A percentile compares a stretch with the other conserved stretches of the same genome.
These are phyloP conservation scores for Corrigiola litoralis DNA, from an alignment of 179 eudicot species.

Conservation along the genomic window DNA sequence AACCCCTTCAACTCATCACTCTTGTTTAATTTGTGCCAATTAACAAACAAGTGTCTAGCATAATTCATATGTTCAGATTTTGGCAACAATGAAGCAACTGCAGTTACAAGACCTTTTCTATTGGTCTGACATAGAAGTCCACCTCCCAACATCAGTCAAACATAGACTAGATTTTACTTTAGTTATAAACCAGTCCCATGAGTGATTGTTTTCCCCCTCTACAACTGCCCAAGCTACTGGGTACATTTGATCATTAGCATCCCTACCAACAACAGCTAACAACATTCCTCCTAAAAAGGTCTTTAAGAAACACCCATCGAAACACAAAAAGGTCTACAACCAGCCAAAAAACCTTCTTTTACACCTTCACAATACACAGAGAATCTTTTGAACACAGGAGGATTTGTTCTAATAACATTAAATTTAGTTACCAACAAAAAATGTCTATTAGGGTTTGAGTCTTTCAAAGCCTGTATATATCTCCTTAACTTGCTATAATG, in stretches of 20 bases:
- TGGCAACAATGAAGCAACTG: neutral
- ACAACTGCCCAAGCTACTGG: neutral
- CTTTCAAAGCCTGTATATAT: neutral
- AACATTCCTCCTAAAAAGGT: too few relatives aligned
- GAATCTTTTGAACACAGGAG: too few relatives aligned
- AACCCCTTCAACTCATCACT: too few relatives aligned
- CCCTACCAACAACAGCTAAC: too few relatives aligned
- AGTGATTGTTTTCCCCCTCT: neutral
- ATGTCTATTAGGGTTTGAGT: too few relatives aligned
- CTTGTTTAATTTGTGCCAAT: too few relatives aligned
- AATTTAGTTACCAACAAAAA: too few relatives aligned
- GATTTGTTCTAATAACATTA: too few relatives aligned
- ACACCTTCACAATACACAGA: too few relatives aligned
- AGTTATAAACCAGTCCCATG: neutral
- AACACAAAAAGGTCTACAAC: neutral
- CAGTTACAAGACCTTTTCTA: neutral
- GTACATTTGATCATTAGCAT: too few relatives aligned
- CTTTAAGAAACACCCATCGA: neutral
- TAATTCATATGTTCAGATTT: neutral
- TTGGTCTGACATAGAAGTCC: neutral
- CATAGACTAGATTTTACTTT: neutral
- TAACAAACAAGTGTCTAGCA: too few relatives aligned
- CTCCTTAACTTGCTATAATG: neutral
- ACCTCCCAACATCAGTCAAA: neutral
- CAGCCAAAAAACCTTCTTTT: too few relatives aligned